A percentile compares a stretch with the other conserved stretches of the same genome.
Conservation (phyloP, 257 asterid genomes). For the Linaria vulgaris region DNA sequence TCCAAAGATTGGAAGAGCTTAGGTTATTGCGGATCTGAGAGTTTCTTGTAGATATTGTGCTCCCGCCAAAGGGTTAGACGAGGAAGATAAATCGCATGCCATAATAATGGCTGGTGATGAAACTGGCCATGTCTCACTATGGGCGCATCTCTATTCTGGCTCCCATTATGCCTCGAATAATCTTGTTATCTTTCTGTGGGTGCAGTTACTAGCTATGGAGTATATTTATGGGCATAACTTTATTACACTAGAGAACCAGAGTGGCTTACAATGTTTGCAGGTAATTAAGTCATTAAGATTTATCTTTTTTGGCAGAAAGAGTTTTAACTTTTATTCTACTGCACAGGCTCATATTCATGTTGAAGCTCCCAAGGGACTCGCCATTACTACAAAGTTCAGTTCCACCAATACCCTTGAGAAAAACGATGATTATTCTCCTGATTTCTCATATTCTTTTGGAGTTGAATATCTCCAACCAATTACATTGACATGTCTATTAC, state of each 20-base stretch:
- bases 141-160: not conserved
- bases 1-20: slow-evolving; percentile 36
- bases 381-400: slow-evolving; percentile 50
- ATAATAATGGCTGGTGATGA: not conserved
- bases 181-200: slow-evolving; percentile 14
- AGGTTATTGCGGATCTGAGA: not conserved
- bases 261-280: slow-evolving; percentile 65
- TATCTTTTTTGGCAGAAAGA: not conserved
- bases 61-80: too few species aligned
- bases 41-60: too few species aligned
- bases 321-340: slow-evolving; percentile 25
- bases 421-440: slow-evolving; percentile 35
- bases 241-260: slow-evolving; percentile 52
- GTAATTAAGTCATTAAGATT: slow-evolving; percentile 32
- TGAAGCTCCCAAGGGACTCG: slow-evolving; percentile 58
- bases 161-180: not conserved
- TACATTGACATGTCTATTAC: slow-evolving; percentile 71
- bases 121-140: not conserved
- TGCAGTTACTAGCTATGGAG: slow-evolving; percentile 82
- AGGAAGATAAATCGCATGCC: too few species aligned
- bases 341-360: slow-evolving; percentile 70
- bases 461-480: slow-evolving; percentile 83
- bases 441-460: slow-evolving; percentile 69
- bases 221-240: slow-evolving; percentile 75
- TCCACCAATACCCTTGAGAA: slow-evolving; percentile 39